Percentiles rank a stretch among this genome's conserved stretches.
Evolutionary conservation across 192 early-diverging fungal genomes (phyloP).

Genomic region (Backusella australiensis): DNA sequence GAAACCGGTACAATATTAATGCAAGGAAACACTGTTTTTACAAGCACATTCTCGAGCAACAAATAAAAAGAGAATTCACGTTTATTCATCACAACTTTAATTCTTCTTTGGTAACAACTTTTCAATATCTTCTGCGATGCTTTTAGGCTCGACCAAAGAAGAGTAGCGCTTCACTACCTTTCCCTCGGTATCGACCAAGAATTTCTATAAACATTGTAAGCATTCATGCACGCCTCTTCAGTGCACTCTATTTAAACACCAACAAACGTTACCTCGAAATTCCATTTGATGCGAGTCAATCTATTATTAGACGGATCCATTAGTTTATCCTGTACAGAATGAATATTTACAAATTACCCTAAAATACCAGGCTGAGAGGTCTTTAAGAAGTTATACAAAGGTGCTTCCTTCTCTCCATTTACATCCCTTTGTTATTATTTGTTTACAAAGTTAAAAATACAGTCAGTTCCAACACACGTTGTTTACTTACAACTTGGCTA

Average conservation of each 20-base stretch:
- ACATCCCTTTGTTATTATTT: conserved; percentile 52
- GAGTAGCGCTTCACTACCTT: conserved; percentile 63
- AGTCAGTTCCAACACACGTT: neutral
- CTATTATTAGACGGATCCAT: neutral
- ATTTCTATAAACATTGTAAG: conserved; percentile 47
- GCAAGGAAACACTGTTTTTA: too few relatives aligned
- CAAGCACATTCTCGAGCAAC: too few relatives aligned
- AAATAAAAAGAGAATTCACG: too few relatives aligned
- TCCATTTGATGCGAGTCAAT: conserved; percentile 66
- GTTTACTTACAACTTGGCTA: conserved; percentile 63
- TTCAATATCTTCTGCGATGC: conserved; percentile 58
- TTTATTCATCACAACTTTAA: neutral
- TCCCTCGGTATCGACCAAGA: conserved; percentile 67
- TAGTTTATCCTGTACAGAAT: neutral
- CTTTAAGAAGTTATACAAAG: conserved; percentile 67
- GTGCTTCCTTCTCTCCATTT: conserved; percentile 65
- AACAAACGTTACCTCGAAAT: conserved; percentile 60
- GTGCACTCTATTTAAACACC: neutral
- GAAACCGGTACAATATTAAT: too few relatives aligned
- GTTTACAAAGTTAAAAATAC: neutral
- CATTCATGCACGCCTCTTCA: neutral
- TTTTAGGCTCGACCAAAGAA: conserved; percentile 60
- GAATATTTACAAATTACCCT: neutral
- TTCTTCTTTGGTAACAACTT: conserved; percentile 40
- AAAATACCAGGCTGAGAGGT: conserved; percentile 38